Evolutionary conservation across 768 basidiomycete genomes (phyloP).

Genomic region (Albatrellus ellisii): DNA sequence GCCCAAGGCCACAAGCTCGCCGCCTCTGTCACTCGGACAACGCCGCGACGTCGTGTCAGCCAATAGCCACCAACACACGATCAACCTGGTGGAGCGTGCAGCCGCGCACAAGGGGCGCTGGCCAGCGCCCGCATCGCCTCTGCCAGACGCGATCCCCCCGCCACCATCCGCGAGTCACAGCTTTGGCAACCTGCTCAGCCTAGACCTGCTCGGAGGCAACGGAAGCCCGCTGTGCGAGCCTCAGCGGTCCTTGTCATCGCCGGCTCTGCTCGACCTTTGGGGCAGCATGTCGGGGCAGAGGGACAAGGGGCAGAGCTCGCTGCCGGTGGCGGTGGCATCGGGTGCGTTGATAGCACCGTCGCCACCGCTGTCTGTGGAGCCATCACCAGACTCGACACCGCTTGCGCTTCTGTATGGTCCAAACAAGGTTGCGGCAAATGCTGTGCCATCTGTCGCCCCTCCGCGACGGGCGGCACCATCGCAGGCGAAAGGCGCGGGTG

Average conservation of each 20-base stretch:
- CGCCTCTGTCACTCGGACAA: constrained; percentile 10
- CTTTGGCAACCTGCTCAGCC: constrained; percentile 19
- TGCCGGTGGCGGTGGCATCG: neutral
- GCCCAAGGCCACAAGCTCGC: neutral
- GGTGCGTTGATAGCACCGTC: neutral
- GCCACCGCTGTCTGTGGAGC: neutral
- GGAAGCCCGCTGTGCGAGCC: constrained; percentile 1
- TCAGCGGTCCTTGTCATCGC: neutral
- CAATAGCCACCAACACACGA: constrained; percentile 41
- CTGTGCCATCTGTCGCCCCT: constrained; percentile 3
- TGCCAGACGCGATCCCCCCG: constrained; percentile 27
- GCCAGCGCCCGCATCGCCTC: constrained; percentile 35
- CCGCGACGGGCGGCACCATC: constrained; percentile 9
- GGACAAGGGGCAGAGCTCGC: neutral
- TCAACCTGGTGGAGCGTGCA: constrained; percentile 43
- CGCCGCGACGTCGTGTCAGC: constrained; percentile 23
- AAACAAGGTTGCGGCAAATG: constrained; percentile 4
- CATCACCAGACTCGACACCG: constrained; percentile 9
- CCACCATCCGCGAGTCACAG: constrained; percentile 15
- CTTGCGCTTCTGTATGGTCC: constrained; percentile 8
- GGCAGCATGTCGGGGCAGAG: neutral
- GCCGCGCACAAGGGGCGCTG: constrained; percentile 33
- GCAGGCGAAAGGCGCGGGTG: constrained; percentile 25
- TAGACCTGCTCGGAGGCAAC: neutral
- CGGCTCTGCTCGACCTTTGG: neutral